Base-by-base conservation (phyloP, 768 basidiomycete genomes). In the Clitopilus hobsonii region DNA sequence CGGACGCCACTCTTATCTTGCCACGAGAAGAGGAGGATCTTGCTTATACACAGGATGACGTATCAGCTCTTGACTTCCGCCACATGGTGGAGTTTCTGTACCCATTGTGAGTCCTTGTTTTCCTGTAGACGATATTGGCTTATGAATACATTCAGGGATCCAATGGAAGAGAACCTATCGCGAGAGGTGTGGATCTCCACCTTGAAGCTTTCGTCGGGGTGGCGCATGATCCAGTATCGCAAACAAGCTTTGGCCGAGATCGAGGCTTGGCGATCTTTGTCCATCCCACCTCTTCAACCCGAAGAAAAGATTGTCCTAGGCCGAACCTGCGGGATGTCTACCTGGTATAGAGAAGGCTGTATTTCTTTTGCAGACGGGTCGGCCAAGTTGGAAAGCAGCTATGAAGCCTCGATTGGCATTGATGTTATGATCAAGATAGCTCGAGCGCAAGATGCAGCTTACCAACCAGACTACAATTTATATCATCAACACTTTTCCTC, bases 201-300 rank as follows among this genome's bases (percentile, higher is more conserved):
- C 7, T 32, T 58, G 10, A 60, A 57, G 20, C 54, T 58, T 20
- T 25, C 56, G 2, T 49, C 57, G 1, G 27, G 20, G 20, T 60
- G 54, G 59, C 48, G 18, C 28, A 56, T 60, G 58, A 13, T 56
- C 14, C 53, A 60, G 41, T 3, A 57, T n/a, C 54, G 56, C 22
- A 14, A 56, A 8, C 10, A 23, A 30, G 54, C 56, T 3, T 54
- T 56, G 23, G 24, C 28, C 23, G 23, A 48, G 16, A 38, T 58
- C 1, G 8, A 36, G 10, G 13, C 10, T 36, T 4, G 4, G 2
- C 10, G 32, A n/a, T 4, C 4, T 3, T n/a, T 11, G 8, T 14
- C 4, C 13, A 11, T 36, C 32, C n/a, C 32, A 36, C n/a, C 32
- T 2, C 4, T 36, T n/a, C n/a, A n/a, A n/a, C n/a, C n/a, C n/a